Evolutionary conservation across 495 filamentous ascomycete genomes (phyloP), one percentile per base, ranked within the genome.

Genomic region (Penicillium bovifimosum): DNA sequence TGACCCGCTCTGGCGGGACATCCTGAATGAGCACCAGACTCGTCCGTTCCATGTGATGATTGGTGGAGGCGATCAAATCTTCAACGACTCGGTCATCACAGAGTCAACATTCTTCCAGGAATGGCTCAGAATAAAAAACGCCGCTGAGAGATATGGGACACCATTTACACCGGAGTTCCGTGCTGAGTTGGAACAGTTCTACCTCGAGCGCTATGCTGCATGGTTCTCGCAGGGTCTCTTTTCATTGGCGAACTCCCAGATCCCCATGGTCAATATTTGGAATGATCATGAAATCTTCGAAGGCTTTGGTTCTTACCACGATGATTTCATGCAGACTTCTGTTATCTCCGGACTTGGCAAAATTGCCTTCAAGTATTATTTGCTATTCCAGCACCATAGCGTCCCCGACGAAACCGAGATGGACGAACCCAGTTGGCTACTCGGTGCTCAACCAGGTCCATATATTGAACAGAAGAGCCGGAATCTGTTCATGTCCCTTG

Each of bases 271-370:
- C 59, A 98, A 98, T 66, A 88, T 98, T 55, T 96, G 86, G 76
- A 93, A 97, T 67, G 93, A 97, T 61, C 93, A 97, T 70, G 93
- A 98, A 56, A 95, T 97, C 59, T 93, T 98, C 55, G 92, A 98
- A 67, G 95, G 93, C 1, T 98, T 82, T 67, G 95, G 95, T 6
- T 95, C 90, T 0, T 98, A 98, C 62, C 83, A 91, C 1, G 80
- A 95, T 53, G 81, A 91, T 59, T 93, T 95, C 60, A 97, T 96
- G 88, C 77, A 81, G 51, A 88, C 86, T n/a, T 83, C 86, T 14
- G 88, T 97, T 11, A 95, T 98, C 59, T 86, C 83, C 2, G 93
- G 93, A 3, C 68, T 98, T 34, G 93, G 93, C 9, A 85, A 85
- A 41, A 82, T 96, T 41, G 93, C 92, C 1, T 96, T 92, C 77